Evolutionary conservation across 371 early-diverging fungal genomes (phyloP).

Genomic region (Coemansia sp.): DNA sequence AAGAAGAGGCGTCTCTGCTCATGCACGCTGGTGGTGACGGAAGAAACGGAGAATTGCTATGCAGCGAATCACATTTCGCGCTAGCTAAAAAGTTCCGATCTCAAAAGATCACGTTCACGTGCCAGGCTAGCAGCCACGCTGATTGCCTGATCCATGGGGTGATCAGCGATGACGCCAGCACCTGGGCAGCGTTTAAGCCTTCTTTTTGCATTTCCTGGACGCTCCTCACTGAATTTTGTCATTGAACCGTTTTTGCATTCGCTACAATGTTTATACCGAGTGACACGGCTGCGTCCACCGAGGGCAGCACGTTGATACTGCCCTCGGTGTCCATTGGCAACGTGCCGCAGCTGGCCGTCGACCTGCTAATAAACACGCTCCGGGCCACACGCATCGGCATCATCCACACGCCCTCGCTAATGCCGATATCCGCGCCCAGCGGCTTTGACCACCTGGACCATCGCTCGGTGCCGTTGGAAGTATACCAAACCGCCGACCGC

Average conservation of each 20-base stretch:
- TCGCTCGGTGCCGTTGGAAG: conserved; percentile 41
- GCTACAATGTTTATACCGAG: conserved; percentile 1
- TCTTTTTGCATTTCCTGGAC: too few species aligned
- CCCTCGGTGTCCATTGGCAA: conserved; percentile 81
- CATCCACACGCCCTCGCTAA: conserved; percentile 58
- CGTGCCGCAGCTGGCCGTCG: conserved; percentile 72
- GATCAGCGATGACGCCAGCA: conserved; percentile 3
- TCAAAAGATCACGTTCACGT: too few species aligned
- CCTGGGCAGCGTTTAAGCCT: too few species aligned
- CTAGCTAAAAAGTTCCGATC: too few species aligned
- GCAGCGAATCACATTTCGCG: too few species aligned
- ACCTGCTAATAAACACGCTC: conserved; percentile 69
- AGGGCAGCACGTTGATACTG: conserved; percentile 44
- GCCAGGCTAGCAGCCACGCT: neutral
- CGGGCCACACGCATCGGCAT: conserved; percentile 65
- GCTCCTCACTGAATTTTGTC: too few species aligned
- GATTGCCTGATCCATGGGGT: neutral
- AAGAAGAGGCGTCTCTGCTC: conserved; percentile 3
- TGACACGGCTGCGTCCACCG: neutral
- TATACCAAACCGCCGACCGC: conserved; percentile 45
- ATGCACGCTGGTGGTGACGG: conserved; percentile 5
- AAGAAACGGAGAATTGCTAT: neutral
- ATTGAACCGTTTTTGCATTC: neutral
- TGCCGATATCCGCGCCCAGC: conserved; percentile 55
- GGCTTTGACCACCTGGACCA: conserved; percentile 40